A percentile compares a stretch with the other conserved stretches of the same genome.
Evolutionary conservation across 2,329 filamentous ascomycete species (phyloP).

Genomic region (Stachybotrys chartarum): DNA sequence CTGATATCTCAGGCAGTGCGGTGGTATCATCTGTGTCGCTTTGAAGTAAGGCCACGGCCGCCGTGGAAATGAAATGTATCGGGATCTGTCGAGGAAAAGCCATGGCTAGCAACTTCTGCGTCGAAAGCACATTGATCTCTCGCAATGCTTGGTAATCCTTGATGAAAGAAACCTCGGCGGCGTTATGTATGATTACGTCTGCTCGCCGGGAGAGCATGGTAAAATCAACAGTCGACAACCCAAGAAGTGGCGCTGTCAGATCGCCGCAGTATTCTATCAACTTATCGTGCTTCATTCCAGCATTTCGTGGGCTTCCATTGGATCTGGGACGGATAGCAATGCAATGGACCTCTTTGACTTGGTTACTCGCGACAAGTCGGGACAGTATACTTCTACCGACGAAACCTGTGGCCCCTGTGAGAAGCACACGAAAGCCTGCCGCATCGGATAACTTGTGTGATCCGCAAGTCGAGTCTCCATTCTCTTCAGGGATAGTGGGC

Average conservation of each 20-base stretch:
- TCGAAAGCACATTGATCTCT: conserved; percentile 25
- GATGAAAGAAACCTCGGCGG: conserved; percentile 30
- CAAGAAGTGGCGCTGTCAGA: conserved; percentile 11
- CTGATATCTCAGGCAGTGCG: conserved; percentile 4
- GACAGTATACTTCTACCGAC: conserved; percentile 2
- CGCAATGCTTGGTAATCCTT: conserved; percentile 28
- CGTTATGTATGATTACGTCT: conserved; percentile 45
- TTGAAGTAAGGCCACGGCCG: conserved; percentile 6
- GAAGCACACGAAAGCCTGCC: too few relatives aligned
- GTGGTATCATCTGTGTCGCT: conserved; percentile 4
- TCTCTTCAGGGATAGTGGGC: too few relatives aligned
- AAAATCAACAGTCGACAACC: conserved; percentile 10
- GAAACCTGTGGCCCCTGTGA: conserved; percentile 8
- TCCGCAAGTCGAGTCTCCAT: too few relatives aligned
- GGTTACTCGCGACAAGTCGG: not conserved
- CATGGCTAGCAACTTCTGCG: conserved; percentile 23
- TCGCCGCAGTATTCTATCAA: conserved; percentile 18
- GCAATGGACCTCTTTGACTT: conserved; percentile 32
- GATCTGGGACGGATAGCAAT: conserved; percentile 25
- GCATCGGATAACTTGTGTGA: too few relatives aligned
- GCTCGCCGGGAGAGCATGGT: conserved; percentile 6
- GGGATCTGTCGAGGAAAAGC: conserved; percentile 12
- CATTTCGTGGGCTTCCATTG: not conserved
- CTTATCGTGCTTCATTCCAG: conserved; percentile 8
- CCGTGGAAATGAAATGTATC: conserved; percentile 22